Conservation (phyloP, 805 yeast species). For the Candida ponderosae region DNA sequence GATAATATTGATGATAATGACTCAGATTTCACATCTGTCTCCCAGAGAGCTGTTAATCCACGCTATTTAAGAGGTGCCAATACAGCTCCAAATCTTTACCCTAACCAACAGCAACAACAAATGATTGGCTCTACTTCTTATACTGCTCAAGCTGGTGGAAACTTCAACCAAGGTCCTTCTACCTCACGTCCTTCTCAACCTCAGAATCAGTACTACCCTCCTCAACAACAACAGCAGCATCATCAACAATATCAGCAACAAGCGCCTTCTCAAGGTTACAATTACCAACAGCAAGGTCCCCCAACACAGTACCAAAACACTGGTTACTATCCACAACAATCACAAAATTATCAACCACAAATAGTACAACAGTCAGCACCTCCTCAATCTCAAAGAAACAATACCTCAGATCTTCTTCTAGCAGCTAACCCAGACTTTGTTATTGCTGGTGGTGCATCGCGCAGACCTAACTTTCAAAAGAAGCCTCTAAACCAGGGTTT, state of each 20-base stretch:
- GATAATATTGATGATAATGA: conserved; percentile 21
- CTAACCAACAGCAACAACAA: conserved; percentile 12
- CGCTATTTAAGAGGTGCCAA: conserved; percentile 33
- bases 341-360: conserved; percentile 19
- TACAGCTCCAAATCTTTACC: conserved; percentile 18
- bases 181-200: conserved; percentile 10
- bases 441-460: conserved; percentile 15
- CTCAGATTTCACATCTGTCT: conserved; percentile 72
- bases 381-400: conserved; percentile 3
- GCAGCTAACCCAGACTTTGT: conserved; percentile 43
- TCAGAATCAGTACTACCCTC: conserved; percentile 14
- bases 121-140: no score
- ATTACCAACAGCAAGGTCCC: background rate
- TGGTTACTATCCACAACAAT: conserved; percentile 16
- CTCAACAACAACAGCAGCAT: conserved; percentile 18
- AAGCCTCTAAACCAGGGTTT: conserved; percentile 7
- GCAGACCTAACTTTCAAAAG: conserved; percentile 2
- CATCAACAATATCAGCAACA: conserved; percentile 10
- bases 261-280: conserved; percentile 3
- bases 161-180: conserved; percentile 2
- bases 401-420: conserved; percentile 33
- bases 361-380: no score
- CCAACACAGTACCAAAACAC: conserved; percentile 1
- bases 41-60: conserved; percentile 70
- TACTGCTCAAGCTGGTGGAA: no score